A percentile compares a stretch with the other conserved stretches of the same genome.
Conservation (phyloP, 2,329 filamentous ascomycete species). For the Aspergillus luchuensis region DNA sequence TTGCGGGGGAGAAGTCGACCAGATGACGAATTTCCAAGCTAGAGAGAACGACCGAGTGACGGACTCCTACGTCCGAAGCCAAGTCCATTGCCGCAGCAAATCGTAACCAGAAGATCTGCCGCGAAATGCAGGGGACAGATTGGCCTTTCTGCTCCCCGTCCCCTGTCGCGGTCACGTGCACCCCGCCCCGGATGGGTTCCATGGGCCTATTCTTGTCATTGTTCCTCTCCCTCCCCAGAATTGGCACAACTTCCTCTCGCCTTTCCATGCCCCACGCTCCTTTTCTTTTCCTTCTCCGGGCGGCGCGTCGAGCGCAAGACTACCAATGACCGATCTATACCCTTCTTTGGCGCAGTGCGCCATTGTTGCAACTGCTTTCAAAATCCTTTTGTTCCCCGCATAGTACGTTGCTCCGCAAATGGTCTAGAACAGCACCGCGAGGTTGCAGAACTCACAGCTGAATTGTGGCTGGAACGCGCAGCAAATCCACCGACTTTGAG, state of each 20-base stretch:
- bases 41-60: slow-evolving; percentile 48
- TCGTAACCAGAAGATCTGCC: neutral
- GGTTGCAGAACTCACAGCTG: slow-evolving; percentile 7
- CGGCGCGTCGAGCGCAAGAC: slow-evolving; percentile 27
- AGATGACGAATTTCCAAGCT: slow-evolving; percentile 53
- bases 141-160: slow-evolving; percentile 16
- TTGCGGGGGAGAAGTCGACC: slow-evolving; percentile 54
- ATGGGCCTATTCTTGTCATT: neutral
- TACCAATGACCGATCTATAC: slow-evolving; percentile 73
- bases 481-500: slow-evolving; percentile 98
- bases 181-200: slow-evolving; percentile 19
- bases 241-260: neutral
- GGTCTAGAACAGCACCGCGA: slow-evolving; percentile 3
- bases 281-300: slow-evolving; percentile 6
- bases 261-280: neutral
- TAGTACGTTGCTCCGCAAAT: slow-evolving; percentile 67
- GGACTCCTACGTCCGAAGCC: slow-evolving; percentile 44
- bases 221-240: neutral
- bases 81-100: slow-evolving; percentile 37
- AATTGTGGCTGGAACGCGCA: slow-evolving; percentile 42
- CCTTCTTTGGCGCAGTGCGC: slow-evolving; percentile 89
- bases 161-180: slow-evolving; percentile 20
- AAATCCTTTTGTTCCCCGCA: slow-evolving; percentile 87
- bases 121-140: slow-evolving; percentile 17
- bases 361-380: slow-evolving; percentile 81